Conservation (phyloP, 78 protist genomes). For the Emiliania huxleyi region DNA sequence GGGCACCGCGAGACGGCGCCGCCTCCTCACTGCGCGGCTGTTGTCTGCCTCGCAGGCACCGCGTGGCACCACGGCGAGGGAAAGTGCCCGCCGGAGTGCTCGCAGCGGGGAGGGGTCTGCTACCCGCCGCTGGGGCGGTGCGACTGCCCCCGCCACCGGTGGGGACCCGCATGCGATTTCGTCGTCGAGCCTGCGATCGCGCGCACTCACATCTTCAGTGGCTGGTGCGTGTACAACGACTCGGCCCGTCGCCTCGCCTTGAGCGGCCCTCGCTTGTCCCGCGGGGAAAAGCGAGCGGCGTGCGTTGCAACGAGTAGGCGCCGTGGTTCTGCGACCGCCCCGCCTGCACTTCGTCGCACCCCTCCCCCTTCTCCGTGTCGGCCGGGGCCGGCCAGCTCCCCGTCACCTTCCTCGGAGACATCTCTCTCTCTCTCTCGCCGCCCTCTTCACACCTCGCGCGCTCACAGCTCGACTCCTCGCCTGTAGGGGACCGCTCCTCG, state of each 20-base stretch:
- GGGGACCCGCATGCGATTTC: background rate
- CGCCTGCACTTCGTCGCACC: no score
- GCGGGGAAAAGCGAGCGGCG: no score
- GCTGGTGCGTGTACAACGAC: background rate
- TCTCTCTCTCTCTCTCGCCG: no score
- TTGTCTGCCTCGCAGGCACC: background rate
- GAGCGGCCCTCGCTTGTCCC: no score
- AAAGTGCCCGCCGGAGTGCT: background rate
- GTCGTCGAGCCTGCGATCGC: background rate
- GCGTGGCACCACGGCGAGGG: background rate
- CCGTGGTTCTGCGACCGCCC: background rate
- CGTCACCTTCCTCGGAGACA: no score
- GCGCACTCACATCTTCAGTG: background rate
- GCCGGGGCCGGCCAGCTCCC: no score
- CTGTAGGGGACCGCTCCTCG: no score
- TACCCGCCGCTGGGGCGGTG: background rate
- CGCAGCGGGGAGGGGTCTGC: background rate
- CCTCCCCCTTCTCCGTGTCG: no score
- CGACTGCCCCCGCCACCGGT: constrained; percentile 8
- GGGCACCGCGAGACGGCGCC: no score
- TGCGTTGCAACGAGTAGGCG: background rate
- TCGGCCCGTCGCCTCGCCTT: no score
- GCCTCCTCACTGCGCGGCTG: background rate
- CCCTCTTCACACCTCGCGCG: no score
- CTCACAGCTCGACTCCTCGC: no score